A percentile compares a stretch with the other conserved stretches of the same genome.
phyloP scores from a whole-genome alignment of 257 asterid genomes.

The Penstemon eatonii region DNA sequence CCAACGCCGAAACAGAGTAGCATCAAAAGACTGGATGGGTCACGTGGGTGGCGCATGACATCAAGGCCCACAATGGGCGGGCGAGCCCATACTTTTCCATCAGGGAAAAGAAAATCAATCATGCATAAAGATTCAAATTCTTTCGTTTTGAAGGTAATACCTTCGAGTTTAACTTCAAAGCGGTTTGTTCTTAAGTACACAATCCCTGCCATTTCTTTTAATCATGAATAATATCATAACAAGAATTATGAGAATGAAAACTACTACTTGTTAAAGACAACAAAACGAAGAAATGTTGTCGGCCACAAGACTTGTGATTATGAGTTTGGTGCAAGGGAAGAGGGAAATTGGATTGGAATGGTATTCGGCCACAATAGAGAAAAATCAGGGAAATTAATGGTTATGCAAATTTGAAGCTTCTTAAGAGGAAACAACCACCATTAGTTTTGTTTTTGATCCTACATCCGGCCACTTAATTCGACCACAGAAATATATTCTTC shows the following conservation, averaged over 20 bases:
- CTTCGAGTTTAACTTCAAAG: conserved; percentile 88
- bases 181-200: conserved; percentile 69
- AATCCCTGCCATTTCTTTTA: conserved; percentile 54
- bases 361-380: too few species aligned
- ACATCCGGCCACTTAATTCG: too few species aligned
- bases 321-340: background rate
- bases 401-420: background rate
- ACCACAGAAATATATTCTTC: background rate
- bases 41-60: conserved; percentile 85
- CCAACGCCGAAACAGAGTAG: conserved; percentile 76
- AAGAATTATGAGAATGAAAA: background rate
- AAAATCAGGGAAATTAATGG: conserved; percentile 26
- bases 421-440: conserved; percentile 3
- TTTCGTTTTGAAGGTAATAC: conserved; percentile 70
- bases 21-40: conserved; percentile 52
- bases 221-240: too few species aligned
- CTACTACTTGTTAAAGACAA: too few species aligned
- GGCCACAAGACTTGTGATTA: background rate
- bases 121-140: conserved; percentile 69
- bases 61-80: conserved; percentile 81
- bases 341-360: conserved; percentile 12
- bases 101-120: conserved; percentile 73
- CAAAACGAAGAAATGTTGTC: background rate
- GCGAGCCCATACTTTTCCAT: conserved; percentile 59
- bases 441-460: background rate